Evolutionary conservation across 441 rosid genomes (phyloP), one percentile per base, ranked within the genome.

Genomic region (Theobroma grandiflorum): DNA sequence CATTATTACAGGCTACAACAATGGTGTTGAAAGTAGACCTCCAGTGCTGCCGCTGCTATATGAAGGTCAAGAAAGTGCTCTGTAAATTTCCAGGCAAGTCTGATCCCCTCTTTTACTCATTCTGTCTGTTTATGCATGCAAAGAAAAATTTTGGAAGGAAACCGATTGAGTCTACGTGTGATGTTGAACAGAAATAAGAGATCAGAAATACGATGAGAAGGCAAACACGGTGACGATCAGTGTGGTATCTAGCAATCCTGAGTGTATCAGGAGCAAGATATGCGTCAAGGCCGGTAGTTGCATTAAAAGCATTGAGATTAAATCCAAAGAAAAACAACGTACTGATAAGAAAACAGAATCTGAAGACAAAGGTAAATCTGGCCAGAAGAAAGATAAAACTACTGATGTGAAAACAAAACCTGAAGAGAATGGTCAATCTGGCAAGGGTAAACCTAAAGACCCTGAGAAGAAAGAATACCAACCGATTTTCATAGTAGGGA

Each of bases 171-270:
- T 2, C 16, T 52, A 5, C 16, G 57, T 26, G 38, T 11, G 65
- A 61, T 61, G 38, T 61, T 61, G 65, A 61, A 61, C 65, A 61
- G 65, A 61, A 61, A 12, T 61, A 61, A 61, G 65, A 61, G 65
- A 61, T 38, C 38, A 61, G 65, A 61, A 61, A 26, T 61, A 61
- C 65, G 65, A 61, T 61, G 65, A 61, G 38, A 61, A 61, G 38
- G 65, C 16, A 61, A 61, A 61, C 12, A 31, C 65, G 7, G 65
- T 61, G 65, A 61, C 65, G 4, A 61, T 61, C 65, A 61, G 37
- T 26, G 38, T 61, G 37, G 65, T 61, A 31, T 61, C 65, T 38
- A 1, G 2, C 18, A 33, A 61, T 61, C 38, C 65, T 12, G 37
- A 61, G 16, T 61, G 3, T 31, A 61, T 61, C 7, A 61, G 31